Evolutionary conservation across 139 green algal species (phyloP).

Genomic region (Spirogloea muscicola): DNA sequence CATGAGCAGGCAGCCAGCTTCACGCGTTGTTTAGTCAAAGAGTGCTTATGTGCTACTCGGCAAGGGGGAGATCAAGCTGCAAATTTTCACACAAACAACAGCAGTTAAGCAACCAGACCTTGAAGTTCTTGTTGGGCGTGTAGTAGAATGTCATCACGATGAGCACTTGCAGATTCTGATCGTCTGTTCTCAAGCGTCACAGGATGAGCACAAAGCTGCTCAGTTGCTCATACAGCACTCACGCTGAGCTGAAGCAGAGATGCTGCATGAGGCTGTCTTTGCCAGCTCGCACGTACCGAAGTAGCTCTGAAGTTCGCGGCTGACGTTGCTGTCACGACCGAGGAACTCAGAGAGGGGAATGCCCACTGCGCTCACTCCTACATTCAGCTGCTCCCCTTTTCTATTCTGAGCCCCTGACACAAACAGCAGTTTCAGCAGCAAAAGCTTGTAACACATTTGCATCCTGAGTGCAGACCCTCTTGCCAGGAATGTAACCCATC

Average conservation of each 20-base stretch:
- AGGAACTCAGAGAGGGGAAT: background rate
- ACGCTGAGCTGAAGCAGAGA: background rate
- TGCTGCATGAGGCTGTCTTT: background rate
- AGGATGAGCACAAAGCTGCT: background rate
- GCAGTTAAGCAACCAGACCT: too few relatives aligned
- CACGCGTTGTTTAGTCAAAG: too few relatives aligned
- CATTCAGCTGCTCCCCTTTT: slow-evolving; percentile 8
- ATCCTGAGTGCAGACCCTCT: background rate
- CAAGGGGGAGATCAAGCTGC: too few relatives aligned
- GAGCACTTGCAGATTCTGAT: slow-evolving; percentile 2
- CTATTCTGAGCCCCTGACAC: background rate
- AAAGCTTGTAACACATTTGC: background rate
- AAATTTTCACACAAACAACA: too few relatives aligned
- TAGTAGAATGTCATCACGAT: slow-evolving; percentile 12
- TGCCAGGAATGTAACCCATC: background rate
- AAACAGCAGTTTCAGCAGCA: background rate
- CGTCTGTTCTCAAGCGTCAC: slow-evolving; percentile 1
- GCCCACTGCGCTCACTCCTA: slow-evolving; percentile 11
- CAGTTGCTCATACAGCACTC: background rate
- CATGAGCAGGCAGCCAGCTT: too few relatives aligned
- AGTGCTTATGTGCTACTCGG: too few relatives aligned
- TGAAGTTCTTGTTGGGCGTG: slow-evolving; percentile 17
- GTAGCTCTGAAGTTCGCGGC: background rate
- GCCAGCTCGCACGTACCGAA: background rate
- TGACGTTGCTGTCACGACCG: background rate